A percentile compares a stretch with the other conserved stretches of the same genome.
Conservation (phyloP, 2,329 filamentous ascomycete species). For the Neofusicoccum umdonicola region DNA sequence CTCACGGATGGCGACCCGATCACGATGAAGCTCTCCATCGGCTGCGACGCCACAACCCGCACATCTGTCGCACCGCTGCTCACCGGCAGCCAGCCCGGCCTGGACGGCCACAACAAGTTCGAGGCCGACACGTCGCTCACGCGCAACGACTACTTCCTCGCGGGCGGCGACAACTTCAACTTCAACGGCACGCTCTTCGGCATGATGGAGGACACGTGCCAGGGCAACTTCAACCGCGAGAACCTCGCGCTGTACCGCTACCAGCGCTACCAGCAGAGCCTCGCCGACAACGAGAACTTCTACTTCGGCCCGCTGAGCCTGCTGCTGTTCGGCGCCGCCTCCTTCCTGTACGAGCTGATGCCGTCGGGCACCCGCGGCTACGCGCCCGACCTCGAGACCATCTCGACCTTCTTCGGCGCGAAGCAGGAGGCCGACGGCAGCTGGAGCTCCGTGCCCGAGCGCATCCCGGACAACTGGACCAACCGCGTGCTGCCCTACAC, state of each 20-base stretch:
- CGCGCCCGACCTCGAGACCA: conserved; percentile 34
- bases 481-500: conserved; percentile 34
- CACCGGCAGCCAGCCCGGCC: conserved; percentile 41
- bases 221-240: conserved; percentile 39
- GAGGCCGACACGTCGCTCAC: conserved; percentile 42
- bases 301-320: conserved; percentile 43
- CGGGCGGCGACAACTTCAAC: conserved; percentile 35
- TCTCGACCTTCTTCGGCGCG: conserved; percentile 44
- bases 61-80: conserved; percentile 36
- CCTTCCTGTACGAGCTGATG: conserved; percentile 46
- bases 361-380: conserved; percentile 32
- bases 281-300: conserved; percentile 40
- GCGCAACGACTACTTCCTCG: conserved; percentile 41
- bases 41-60: conserved; percentile 45
- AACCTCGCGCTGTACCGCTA: conserved; percentile 39
- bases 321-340: conserved; percentile 43
- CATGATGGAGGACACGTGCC: conserved; percentile 35
- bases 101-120: conserved; percentile 47
- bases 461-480: conserved; percentile 44
- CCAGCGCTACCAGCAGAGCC: conserved; percentile 40
- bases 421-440: conserved; percentile 36
- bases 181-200: conserved; percentile 44
- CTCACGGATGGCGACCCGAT: conserved; percentile 42
- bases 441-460: conserved; percentile 37
- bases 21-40: conserved; percentile 44